Evolutionary conservation across 2,329 filamentous ascomycete species (phyloP), one percentile per base, ranked within the genome.

Genomic region (Pseudocercospora fuligena): DNA sequence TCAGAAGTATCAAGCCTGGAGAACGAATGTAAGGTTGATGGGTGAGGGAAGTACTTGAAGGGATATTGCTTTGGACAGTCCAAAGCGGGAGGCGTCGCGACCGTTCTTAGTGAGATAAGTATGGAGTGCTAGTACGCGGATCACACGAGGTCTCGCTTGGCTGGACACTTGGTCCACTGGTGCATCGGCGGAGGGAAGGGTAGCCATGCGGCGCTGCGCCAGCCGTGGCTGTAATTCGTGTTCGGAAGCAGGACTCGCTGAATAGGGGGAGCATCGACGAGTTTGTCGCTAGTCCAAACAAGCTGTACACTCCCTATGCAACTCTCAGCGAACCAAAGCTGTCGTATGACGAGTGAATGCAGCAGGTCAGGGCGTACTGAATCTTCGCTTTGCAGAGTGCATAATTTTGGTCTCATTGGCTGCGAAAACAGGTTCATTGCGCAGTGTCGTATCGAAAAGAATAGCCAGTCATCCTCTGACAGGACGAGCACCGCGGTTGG

Each of bases 101-200:
- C 61, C 51, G 60, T 68, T 64, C 63, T 27, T 58, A 61, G 61
- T 51, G 49, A 51, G 58, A 60, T 61, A 40, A 43, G 33, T 59
- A 62, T 60, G 60, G 60, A 62, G 57, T 59, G 54, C 49, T 64
- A 59, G 63, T 33, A 27, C 43, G 56, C 54, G 46, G 23, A 60
- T 57, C 33, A 68, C 63, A 65, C 63, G 63, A 65, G 66, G 64
- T 33, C 63, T 68, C 60, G 63, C 66, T 65, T 68, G 66, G 63
- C 60, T 53, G 62, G 43, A 31, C 61, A 46, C 33, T 36, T 40
- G 61, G 43, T 27, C 57, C 47, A 57, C 25, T 60, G 61, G 36
- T 36, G 47, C 57, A 64, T 25, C 49, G 46, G 19, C 54, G 19
- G 23, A 46, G 56, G 46, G 27, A 60, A 36, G 54, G 31, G 53